Base-by-base conservation (phyloP, 2,329 filamentous ascomycete genomes). In the Fusarium irregulare region DNA sequence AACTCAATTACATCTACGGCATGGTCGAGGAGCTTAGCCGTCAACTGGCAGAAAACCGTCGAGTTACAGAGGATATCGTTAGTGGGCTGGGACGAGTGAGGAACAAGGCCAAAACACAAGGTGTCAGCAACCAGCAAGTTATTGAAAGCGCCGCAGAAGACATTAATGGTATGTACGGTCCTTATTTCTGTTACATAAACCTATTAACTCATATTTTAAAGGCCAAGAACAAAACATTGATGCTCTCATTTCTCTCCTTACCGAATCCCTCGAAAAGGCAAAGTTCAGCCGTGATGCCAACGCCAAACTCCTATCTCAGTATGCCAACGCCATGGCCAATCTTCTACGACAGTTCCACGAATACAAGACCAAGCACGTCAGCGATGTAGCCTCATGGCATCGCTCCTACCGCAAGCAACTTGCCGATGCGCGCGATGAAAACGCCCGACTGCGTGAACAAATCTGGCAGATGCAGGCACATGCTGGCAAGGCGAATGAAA, bases 11-110 rank as follows among this genome's bases (percentile, higher is more conserved):
- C 78, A 89, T 91, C 75, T 90, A 91, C 76, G 83, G 84, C 70
- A 88, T 91, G 86, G 89, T 91, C 13, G 89, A 91, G 74, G 88
- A 90, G 76, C 82, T 91, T 49, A 89, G 88, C 73, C 85, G 86
- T 34, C 87, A 90, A 75, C 82, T 91, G 30, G 85, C 88, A 14
- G 87, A 89, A 54, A 90, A 89, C 76, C 83, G 87, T 70, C 83
- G 85, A 44, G 85, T 87, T 40, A 86, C 88, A n/a, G 87, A 89
- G 68, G 87, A 89, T 27, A 89, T 91, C 48, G 87, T 91, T 51
- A 83, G 82, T n/a, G 87, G 87, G 42, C 83, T 91, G 44, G 89
- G 89, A 28, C 84, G 85, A 60, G 87, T 91, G 69, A 86, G 89
- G 62, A 86, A 83, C 72, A 84, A 83, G 47, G 89, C 88, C 47